Evolutionary conservation across 129 eudicot genomes (phyloP), one percentile per base, ranked within the genome.

Genomic region (Lonicera japonica): DNA sequence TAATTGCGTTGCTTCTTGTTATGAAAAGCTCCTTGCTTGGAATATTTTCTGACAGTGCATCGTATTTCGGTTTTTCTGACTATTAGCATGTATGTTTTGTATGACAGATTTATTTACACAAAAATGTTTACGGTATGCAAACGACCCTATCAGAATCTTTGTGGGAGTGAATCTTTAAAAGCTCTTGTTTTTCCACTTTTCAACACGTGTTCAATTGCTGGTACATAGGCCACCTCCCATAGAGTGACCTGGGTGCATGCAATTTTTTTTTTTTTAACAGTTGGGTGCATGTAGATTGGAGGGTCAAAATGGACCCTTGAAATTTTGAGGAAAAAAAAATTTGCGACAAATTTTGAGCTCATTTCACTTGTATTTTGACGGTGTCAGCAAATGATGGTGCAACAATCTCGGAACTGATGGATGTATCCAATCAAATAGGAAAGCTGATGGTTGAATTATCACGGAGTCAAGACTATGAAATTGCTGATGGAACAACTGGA

Each of bases 401-500:
- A 48, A 88, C 96, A 12, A 94, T 94, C 71, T 77, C 88, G 92
- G 99, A 94, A 71, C 99, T 77, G 61, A 94, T 94, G 99, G 99
- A 94, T 16, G 96, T 94, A 23, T 95, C 88, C 74, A 94, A 85
- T 67, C 99, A 94, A 51, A 94, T 94, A 63, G 99, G 92, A 18
- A 94, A 94, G 70, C 84, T 94, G 63, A 88, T 94, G 99, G 99
- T 94, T 62, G 96, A 94, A 64, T 73, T 94, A 39, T 94, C 99
- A 29, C 85, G 96, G 38, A 94, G 99, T 69, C 99, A 94, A 77
- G 99, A 94, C 73, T 94, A 94, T 65, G 99, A 94, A 73, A 94
- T 94, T 36, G 99, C 96, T 69, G 99, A 94, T 73, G 99, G 99
- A 39, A 94, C 99, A 34, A 94, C 99, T 65, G 99, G 99, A 61